Evolutionary conservation across 306 rosid genomes (phyloP).

Genomic region (Fragaria vesca): DNA sequence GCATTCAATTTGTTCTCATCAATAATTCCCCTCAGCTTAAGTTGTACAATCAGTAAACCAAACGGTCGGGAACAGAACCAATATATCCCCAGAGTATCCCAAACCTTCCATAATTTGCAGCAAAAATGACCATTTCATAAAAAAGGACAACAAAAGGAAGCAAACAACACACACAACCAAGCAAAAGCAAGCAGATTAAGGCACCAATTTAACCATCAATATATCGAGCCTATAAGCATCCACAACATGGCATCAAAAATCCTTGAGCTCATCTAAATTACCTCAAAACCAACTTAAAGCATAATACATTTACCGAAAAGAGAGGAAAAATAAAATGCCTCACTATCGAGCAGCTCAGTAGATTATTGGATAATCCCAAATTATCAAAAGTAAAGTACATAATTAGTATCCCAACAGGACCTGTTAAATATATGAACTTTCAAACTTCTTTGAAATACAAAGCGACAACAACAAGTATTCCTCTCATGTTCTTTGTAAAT

Average conservation of each 20-base stretch:
- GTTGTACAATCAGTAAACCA: neutral
- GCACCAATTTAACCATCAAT: neutral
- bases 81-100: neutral
- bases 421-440: neutral
- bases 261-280: neutral
- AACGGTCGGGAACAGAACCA: neutral
- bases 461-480: neutral
- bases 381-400: no score
- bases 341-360: no score
- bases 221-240: neutral
- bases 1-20: neutral
- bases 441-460: neutral
- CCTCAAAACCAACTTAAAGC: neutral
- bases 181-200: neutral
- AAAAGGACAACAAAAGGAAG: no score
- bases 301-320: neutral
- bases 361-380: no score
- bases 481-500: neutral
- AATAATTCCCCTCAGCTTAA: neutral
- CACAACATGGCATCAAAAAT: neutral
- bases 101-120: no score
- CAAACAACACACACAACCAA: neutral
- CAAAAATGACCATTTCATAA: no score
- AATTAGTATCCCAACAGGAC: neutral
- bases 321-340: no score